These are phyloP conservation scores for Globisporangium alternatum DNA, from an alignment of 352 stramenopile species.

Conservation along the genomic window DNA sequence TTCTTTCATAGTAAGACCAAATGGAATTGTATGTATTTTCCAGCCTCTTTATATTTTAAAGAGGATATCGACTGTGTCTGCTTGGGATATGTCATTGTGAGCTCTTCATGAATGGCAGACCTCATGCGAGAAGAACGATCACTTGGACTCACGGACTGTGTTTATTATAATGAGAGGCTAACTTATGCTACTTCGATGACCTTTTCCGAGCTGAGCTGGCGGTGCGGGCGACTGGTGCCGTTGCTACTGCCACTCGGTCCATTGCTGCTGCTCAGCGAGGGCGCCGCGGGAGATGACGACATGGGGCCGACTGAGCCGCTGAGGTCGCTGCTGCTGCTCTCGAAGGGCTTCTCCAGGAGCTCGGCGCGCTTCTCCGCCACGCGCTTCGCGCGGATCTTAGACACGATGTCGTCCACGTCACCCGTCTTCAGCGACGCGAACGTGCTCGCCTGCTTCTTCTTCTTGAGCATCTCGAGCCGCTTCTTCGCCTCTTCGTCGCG, in stretches of 20 bases:
- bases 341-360: constrained; percentile 35
- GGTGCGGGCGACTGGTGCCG: not conserved
- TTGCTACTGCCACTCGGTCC: constrained; percentile 3
- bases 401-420: constrained; percentile 82
- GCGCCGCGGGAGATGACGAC: not conserved
- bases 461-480: constrained; percentile 72
- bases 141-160: not conserved
- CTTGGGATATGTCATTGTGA: not conserved
- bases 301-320: not conserved
- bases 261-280: constrained; percentile 1
- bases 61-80: not conserved
- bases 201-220: constrained; percentile 7
- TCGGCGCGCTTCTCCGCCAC: constrained; percentile 72
- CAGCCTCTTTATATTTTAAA: not conserved
- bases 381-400: constrained; percentile 78
- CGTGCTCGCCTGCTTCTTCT: constrained; percentile 71
- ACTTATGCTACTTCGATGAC: constrained; percentile 20
- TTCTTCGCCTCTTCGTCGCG: constrained; percentile 80
- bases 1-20: not conserved
- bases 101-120: not conserved
- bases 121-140: not conserved
- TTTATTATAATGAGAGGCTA: constrained; percentile 10
- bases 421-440: constrained; percentile 75
- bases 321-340: not conserved
- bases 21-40: not conserved